Base-by-base conservation (phyloP, 2,329 filamentous ascomycete species). In the Paecilomyces niveus region DNA sequence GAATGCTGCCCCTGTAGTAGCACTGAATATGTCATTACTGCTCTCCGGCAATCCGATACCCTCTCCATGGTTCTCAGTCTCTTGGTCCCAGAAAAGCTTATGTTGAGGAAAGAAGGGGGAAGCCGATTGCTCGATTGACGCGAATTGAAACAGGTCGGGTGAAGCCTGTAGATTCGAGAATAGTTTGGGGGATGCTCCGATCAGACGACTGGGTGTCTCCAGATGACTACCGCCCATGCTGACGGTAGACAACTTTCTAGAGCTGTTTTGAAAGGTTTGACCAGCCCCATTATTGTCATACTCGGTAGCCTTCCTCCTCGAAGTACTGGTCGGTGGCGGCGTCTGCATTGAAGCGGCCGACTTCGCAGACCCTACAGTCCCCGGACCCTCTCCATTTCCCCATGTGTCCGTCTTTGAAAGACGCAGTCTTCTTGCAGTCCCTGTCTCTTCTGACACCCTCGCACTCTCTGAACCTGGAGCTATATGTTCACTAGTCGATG, bases 281-380 rank as follows among this genome's bases (percentile, higher is more conserved):
- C 63, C 62, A 24, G 64, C 57, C 49, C 63, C 65, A 24, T 55
- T 62, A 21, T 66, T 60, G 24, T 70, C 70, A 55, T 70, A 68
- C 61, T 70, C 70, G 15, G 67, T 74, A 63, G 73, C 68, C 60
- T 76, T 77, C 62, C 81, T 78, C 66, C 79, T 77, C 5, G 79
- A 81, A 18, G 82, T 83, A 70, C 83, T 78, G 26, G 83, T 85
- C 2, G 84, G 83, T 54, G 84, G 84, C 33, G 84, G 84, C 11
- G 84, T 86, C 70, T 86, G 83, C 76, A 85, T 85, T 13, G 75
- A 76, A 33, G 75, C 75, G 29, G 76, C 76, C 8, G 75, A 78
- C 56, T 73, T 76, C 59, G 70, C 67, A 11, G 73, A 73, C 52
- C 69, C 70, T 53, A 71, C 66, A 15, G 71, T 69, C 15, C 67